phyloP scores from a whole-genome alignment of 1,284 basidiomycete species.

The Bjerkandera adusta region DNA sequence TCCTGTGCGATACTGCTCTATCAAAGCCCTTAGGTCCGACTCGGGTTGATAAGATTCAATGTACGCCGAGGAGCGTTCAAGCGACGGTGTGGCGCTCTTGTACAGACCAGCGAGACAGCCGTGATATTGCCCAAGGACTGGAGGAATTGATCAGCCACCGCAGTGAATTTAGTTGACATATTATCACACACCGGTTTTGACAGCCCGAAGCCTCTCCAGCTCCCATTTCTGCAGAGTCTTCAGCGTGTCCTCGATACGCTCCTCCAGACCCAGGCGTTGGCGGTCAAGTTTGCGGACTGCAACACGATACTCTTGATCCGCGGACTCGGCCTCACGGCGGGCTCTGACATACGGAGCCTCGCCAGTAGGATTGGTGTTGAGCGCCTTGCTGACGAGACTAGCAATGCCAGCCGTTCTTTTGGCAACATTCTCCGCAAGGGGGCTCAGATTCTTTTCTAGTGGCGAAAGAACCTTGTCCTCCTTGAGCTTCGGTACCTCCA shows the following conservation, averaged over 20 bases:
- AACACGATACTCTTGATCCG: conserved; percentile 74
- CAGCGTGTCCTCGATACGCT: conserved; percentile 79
- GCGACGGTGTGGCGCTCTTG: conserved; percentile 58
- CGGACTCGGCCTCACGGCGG: conserved; percentile 74
- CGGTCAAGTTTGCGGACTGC: conserved; percentile 77
- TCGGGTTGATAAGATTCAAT: conserved; percentile 85
- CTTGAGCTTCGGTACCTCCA: conserved; percentile 38
- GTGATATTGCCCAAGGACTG: conserved; percentile 83
- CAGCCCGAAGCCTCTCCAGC: conserved; percentile 73
- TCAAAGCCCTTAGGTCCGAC: conserved; percentile 76
- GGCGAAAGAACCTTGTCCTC: conserved; percentile 32
- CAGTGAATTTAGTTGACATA: conserved; percentile 5
- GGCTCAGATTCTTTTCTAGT: conserved; percentile 38
- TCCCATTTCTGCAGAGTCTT: conserved; percentile 85
- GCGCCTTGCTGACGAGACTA: conserved; percentile 70
- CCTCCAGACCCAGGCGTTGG: conserved; percentile 80
- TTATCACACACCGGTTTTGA: conserved; percentile 67
- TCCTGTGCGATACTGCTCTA: conserved; percentile 88
- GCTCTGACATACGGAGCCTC: conserved; percentile 71
- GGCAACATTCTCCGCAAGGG: conserved; percentile 54
- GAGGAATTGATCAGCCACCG: conserved; percentile 2
- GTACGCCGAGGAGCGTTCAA: conserved; percentile 70
- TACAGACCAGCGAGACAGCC: conserved; percentile 71
- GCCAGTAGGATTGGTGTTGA: conserved; percentile 46
- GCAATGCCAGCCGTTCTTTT: conserved; percentile 69